Percentiles rank a stretch among this genome's conserved stretches.
These are phyloP conservation scores for Penstemon newberryi DNA, from an alignment of 257 asterid species.

Conservation along the genomic window DNA sequence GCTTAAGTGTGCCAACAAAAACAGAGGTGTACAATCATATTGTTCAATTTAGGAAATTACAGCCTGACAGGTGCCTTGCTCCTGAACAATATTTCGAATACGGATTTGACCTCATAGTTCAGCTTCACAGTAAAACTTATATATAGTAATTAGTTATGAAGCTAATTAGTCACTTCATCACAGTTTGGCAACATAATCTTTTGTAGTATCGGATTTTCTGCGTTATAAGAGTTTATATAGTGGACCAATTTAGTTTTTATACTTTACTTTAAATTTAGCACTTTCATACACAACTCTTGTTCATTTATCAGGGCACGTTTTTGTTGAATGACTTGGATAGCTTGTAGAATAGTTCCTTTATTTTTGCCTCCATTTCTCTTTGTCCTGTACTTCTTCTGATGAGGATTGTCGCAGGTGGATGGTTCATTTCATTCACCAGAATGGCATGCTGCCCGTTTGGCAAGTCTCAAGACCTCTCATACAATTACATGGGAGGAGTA, in stretches of 20 bases:
- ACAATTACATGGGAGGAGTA: constrained; percentile 98
- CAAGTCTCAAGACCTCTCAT: constrained; percentile 94
- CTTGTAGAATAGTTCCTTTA: constrained; percentile 23
- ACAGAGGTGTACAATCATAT: background rate
- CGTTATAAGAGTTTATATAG: constrained; percentile 1
- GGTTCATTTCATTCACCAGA: constrained; percentile 99
- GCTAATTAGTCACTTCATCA: background rate
- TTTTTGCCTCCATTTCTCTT: constrained; percentile 14
- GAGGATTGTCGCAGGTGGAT: constrained; percentile 96
- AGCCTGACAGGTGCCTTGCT: background rate
- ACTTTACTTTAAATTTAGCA: background rate
- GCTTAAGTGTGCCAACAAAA: background rate
- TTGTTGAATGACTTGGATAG: constrained; percentile 13
- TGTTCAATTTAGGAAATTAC: too few relatives aligned
- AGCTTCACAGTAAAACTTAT: background rate
- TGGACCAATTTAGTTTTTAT: background rate
- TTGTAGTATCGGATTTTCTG: background rate
- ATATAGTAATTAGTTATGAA: background rate
- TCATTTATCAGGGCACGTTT: background rate
- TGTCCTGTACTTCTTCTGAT: constrained; percentile 60
- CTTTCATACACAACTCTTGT: constrained; percentile 7
- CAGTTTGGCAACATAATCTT: too few relatives aligned
- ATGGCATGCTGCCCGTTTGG: constrained; percentile 99
- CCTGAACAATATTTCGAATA: background rate
- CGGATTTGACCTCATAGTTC: background rate